A percentile compares a stretch with the other conserved stretches of the same genome.
phyloP scores from a whole-genome alignment of 2,329 filamentous ascomycete species.

The Pyricularia grisea region DNA sequence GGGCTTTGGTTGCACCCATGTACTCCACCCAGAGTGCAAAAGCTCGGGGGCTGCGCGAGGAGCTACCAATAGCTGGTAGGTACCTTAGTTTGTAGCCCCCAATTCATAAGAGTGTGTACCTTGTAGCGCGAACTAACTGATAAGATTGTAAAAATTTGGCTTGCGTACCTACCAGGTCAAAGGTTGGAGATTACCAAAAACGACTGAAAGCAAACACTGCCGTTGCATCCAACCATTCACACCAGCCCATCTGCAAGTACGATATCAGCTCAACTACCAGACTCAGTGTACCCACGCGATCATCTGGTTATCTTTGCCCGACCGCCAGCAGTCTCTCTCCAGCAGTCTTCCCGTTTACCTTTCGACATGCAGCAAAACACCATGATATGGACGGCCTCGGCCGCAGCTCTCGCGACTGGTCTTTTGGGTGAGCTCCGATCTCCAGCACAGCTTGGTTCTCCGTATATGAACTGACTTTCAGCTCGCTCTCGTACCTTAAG shows the following conservation, averaged over 20 bases:
- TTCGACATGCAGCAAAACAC: slow-evolving; percentile 47
- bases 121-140: neutral
- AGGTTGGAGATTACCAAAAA: neutral
- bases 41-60: neutral
- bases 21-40: neutral
- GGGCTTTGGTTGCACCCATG: neutral
- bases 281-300: neutral
- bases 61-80: neutral
- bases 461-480: neutral
- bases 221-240: neutral
- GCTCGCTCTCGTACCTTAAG: slow-evolving; percentile 22
- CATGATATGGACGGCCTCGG: slow-evolving; percentile 49
- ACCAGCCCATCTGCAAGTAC: neutral
- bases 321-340: neutral
- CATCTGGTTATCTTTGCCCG: neutral
- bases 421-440: slow-evolving; percentile 39
- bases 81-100: neutral
- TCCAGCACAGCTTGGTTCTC: neutral
- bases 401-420: slow-evolving; percentile 51
- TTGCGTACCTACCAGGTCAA: neutral
- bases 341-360: slow-evolving; percentile 33
- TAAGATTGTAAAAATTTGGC: slow-evolving; percentile 4
- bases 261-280: neutral
- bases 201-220: neutral
- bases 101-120: neutral